Evolutionary conservation across 768 basidiomycete species (phyloP), one percentile per base, ranked within the genome.

Genomic region (Tricholoma sp.): DNA sequence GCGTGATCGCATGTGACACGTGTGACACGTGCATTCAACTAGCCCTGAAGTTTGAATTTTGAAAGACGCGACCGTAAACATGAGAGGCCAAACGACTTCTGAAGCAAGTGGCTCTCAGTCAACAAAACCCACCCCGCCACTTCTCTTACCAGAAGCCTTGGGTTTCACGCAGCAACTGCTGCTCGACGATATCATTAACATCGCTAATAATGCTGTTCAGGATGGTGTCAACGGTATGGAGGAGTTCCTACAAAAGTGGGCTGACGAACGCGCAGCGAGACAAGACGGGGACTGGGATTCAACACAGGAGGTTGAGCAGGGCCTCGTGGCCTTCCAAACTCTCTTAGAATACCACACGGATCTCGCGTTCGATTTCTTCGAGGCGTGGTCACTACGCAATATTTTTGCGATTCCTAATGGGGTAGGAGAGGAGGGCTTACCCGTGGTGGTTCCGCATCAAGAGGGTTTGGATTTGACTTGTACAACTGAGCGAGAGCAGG

Each of bases 311-410:
- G 78, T 89, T 18, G 85, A 88, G 61, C 84, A 91, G 71, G 93
- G 92, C 2, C 72, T 94, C 1, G 87, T 91, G 50, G 80, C 89
- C 20, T 91, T 96, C 60, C 91, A 95, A 68, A 94, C 94, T 0
- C 78, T 95, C 44, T 78, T 97, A 12, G 91, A 94, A 65, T 84
- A 84, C 54, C 93, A 94, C 61, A 86, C 90, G 44, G 94, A 97
- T 65, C 80, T 91, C 45, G 94, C 93, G 0, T 91, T 95, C 57
- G 94, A 97, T 68, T 89, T 88, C 66, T 91, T 97, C 63, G 93
- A 94, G 71, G 86, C 85, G 0, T 96, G 94, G 93, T 86, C 84
- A 10, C 69, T 94, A 65, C 76, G 92, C 41, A 97, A 96, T 70
- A 88, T 94, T 55, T 96, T 96, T 63, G 81, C 84, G 52, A 79